Conservation (phyloP, 1,284 basidiomycete genomes). For the Puccinia hordei region DNA sequence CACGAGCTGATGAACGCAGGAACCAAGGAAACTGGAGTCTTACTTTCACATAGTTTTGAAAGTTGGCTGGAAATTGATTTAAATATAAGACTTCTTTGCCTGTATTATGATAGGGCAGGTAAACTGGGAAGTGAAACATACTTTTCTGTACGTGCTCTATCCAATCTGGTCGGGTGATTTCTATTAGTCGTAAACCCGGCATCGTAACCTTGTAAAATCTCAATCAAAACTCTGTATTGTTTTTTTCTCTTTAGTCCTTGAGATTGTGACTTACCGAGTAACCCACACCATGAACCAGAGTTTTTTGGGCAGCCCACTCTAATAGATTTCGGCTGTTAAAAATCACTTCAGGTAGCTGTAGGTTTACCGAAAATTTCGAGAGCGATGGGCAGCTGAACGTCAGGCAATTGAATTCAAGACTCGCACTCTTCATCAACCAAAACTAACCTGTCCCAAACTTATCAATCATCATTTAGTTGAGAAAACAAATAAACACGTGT, state of each 20-base stretch:
- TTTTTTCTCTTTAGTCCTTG: not conserved
- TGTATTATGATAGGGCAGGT: not conserved
- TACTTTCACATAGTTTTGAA: conserved; percentile 52
- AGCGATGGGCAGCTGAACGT: conserved; percentile 1
- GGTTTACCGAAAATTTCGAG: not conserved
- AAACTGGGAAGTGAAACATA: conserved; percentile 15
- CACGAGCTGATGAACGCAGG: not conserved
- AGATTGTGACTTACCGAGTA: conserved; percentile 23
- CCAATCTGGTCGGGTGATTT: conserved; percentile 51
- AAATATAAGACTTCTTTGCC: not conserved
- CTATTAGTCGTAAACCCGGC: conserved; percentile 45
- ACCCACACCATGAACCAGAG: conserved; percentile 26
- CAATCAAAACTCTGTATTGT: not conserved
- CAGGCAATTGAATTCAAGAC: not conserved
- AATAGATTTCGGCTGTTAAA: conserved; percentile 39
- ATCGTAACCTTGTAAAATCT: conserved; percentile 31
- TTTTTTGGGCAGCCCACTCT: conserved; percentile 42
- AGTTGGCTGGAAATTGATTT: conserved; percentile 39
- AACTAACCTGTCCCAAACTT: conserved; percentile 47
- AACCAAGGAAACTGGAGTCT: not conserved
- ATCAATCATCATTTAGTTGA: not conserved
- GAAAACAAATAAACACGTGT: not conserved
- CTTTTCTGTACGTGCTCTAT: conserved; percentile 51
- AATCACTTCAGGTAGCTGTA: conserved; percentile 46
- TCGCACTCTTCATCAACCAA: not conserved